These are phyloP conservation scores for Trichophyton benhamiae DNA, from an alignment of 2,329 filamentous ascomycete genomes.

Conservation along the genomic window DNA sequence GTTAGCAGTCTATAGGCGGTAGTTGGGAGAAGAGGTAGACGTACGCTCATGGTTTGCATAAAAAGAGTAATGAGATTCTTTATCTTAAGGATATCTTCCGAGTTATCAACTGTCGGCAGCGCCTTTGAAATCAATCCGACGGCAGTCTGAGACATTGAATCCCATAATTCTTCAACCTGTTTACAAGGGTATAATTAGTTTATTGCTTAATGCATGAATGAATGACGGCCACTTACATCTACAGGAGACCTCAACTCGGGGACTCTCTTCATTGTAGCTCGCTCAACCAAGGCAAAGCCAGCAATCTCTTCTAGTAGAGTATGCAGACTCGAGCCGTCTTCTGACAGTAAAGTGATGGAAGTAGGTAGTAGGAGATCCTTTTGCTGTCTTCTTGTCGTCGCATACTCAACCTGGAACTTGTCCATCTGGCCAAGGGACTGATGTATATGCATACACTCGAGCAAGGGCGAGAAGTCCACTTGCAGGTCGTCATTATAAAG, in stretches of 20 bases:
- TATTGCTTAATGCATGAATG: not conserved
- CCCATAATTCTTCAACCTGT: conserved; percentile 94
- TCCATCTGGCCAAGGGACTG: conserved; percentile 87
- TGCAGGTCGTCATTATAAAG: conserved; percentile 90
- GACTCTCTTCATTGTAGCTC: conserved; percentile 76
- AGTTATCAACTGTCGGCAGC: conserved; percentile 67
- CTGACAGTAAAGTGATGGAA: conserved; percentile 62
- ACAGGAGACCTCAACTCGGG: conserved; percentile 68
- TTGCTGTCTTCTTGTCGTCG: conserved; percentile 77
- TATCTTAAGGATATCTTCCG: conserved; percentile 82
- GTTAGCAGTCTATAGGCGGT: not conserved
- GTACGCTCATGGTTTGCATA: conserved; percentile 93
- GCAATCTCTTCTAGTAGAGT: conserved; percentile 86
- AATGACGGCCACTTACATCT: conserved; percentile 49
- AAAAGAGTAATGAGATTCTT: conserved; percentile 89
- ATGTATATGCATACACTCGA: conserved; percentile 92
- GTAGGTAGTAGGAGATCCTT: conserved; percentile 78
- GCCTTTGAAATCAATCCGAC: conserved; percentile 72
- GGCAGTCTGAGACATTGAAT: conserved; percentile 86
- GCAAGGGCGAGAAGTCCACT: conserved; percentile 86
- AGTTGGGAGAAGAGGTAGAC: conserved; percentile 16
- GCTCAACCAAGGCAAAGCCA: conserved; percentile 93
- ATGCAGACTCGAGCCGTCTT: conserved; percentile 76
- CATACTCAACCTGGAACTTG: conserved; percentile 81
- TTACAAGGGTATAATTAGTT: not conserved